Evolutionary conservation across 345 rosid genomes (phyloP).

Genomic region (Alliaria petiolata): DNA sequence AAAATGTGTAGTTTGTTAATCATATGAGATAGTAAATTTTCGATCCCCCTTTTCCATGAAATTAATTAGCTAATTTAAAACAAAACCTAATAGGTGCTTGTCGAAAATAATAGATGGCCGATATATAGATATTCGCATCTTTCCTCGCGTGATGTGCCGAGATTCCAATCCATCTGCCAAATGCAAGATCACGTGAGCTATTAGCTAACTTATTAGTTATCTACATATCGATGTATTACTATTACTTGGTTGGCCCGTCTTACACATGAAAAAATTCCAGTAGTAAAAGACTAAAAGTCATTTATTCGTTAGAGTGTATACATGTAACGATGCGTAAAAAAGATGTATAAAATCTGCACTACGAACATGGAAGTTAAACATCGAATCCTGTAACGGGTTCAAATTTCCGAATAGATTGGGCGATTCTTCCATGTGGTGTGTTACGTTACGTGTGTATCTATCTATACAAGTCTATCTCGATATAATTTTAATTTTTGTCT

Average conservation of each 20-base stretch:
- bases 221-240: neutral
- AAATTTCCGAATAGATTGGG: constrained; percentile 8
- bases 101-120: neutral
- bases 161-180: constrained; percentile 25
- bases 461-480: neutral
- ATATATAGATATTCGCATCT: constrained; percentile 8
- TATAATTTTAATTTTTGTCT: neutral
- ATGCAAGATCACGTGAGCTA: constrained; percentile 23
- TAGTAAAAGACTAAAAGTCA: neutral
- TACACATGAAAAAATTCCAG: neutral
- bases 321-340: constrained; percentile 9
- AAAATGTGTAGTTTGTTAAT: neutral
- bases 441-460: too few relatives aligned
- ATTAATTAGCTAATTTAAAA: neutral
- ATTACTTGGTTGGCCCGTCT: neutral
- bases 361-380: neutral
- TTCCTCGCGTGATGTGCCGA: constrained; percentile 24
- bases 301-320: neutral
- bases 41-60: neutral
- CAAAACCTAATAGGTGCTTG: neutral
- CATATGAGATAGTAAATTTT: neutral
- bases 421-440: constrained; percentile 7
- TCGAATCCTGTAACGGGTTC: constrained; percentile 15
- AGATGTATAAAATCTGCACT: neutral
- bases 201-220: neutral